These are phyloP conservation scores for Candida sp. DNA, from an alignment of 1,139 yeast species.

Conservation along the genomic window DNA sequence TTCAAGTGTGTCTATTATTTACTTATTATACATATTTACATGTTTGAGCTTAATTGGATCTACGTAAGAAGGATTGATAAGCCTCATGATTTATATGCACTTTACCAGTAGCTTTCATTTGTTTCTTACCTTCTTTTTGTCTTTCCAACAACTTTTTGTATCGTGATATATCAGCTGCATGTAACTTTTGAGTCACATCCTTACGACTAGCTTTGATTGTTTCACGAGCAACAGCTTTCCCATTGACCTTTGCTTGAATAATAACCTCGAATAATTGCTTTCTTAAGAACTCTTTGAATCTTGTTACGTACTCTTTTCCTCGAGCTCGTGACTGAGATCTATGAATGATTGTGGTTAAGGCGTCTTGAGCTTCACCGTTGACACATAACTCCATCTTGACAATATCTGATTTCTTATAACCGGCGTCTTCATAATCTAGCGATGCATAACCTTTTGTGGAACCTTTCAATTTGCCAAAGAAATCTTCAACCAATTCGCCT, in stretches of 20 bases:
- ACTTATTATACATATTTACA: conserved; percentile 6
- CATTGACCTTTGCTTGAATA: conserved; percentile 87
- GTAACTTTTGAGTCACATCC: conserved; percentile 87
- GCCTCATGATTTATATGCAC: conserved; percentile 83
- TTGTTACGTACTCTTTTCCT: conserved; percentile 80
- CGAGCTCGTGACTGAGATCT: conserved; percentile 65
- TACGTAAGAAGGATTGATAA: conserved; percentile 62
- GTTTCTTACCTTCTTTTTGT: conserved; percentile 93
- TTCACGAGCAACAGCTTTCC: conserved; percentile 83
- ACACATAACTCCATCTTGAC: conserved; percentile 88
- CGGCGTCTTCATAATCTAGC: conserved; percentile 91
- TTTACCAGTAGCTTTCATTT: conserved; percentile 75
- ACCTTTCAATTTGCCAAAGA: conserved; percentile 90
- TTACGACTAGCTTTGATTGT: conserved; percentile 91
- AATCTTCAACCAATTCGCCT: conserved; percentile 89
- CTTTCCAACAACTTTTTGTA: conserved; percentile 82
- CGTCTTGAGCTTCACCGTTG: conserved; percentile 89
- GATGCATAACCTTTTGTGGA: conserved; percentile 92
- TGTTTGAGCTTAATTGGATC: conserved; percentile 15
- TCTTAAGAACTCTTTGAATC: conserved; percentile 74
- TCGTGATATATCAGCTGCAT: conserved; percentile 91
- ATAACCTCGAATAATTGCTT: conserved; percentile 90
- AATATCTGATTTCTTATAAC: conserved; percentile 75
- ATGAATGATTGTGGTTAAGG: conserved; percentile 89
- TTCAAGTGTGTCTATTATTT: background rate